Percentiles rank a stretch among this genome's conserved stretches.
Conservation (phyloP, 768 basidiomycete genomes). For the Kwoniella sp. region DNA sequence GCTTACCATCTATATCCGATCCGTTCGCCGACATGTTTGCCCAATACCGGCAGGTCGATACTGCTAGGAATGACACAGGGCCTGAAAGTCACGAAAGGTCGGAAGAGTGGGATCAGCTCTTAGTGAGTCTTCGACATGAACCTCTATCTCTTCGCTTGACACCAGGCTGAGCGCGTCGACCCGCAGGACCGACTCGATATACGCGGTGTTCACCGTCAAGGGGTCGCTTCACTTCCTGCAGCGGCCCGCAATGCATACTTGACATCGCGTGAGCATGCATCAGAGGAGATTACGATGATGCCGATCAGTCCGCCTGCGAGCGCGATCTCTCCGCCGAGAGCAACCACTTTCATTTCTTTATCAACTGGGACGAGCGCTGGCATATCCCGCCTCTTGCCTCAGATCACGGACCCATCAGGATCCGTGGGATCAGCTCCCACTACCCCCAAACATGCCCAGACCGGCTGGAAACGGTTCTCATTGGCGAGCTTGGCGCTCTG, state of each 20-base stretch:
- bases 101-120: too few relatives aligned
- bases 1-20: too few relatives aligned
- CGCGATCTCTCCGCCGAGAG: conserved; percentile 4
- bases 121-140: too few relatives aligned
- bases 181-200: conserved; percentile 66
- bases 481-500: conserved; percentile 36
- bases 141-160: too few relatives aligned
- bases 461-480: conserved; percentile 40
- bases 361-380: conserved; percentile 24
- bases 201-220: conserved; percentile 66
- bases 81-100: too few relatives aligned
- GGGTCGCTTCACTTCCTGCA: conserved; percentile 61
- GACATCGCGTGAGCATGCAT: too few relatives aligned
- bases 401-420: conserved; percentile 49
- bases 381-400: conserved; percentile 56
- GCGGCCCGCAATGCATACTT: conserved; percentile 64
- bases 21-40: too few relatives aligned
- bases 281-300: too few relatives aligned
- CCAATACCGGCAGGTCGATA: too few relatives aligned
- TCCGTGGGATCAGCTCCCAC: conserved; percentile 4
- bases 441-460: conserved; percentile 1
- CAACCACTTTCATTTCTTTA: conserved; percentile 19
- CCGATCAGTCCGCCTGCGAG: conserved; percentile 1
- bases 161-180: too few relatives aligned
- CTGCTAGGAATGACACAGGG: too few relatives aligned